Evolutionary conservation across 164 flowering plant species (phyloP).

Genomic region (Brasenia schreberi): DNA sequence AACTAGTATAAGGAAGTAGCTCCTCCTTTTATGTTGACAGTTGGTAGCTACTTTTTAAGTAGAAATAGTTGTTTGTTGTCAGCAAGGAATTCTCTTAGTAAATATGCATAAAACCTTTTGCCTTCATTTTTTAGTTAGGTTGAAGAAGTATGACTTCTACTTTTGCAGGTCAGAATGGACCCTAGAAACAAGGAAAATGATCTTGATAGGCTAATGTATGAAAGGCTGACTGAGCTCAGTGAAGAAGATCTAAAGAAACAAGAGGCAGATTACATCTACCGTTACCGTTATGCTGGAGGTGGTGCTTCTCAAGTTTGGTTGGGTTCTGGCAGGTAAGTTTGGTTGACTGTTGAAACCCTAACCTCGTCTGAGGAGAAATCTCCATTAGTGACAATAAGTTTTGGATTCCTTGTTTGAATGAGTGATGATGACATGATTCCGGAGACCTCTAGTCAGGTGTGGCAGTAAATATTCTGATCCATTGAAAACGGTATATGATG

Average conservation of each 20-base stretch:
- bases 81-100: too few relatives aligned
- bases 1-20: background rate
- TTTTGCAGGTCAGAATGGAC: slow-evolving; percentile 79
- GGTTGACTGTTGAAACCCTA: background rate
- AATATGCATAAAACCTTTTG: background rate
- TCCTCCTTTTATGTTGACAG: background rate
- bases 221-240: slow-evolving; percentile 31
- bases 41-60: background rate
- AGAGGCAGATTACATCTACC: slow-evolving; percentile 85
- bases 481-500: too few relatives aligned
- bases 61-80: too few relatives aligned
- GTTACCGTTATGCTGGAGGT: slow-evolving; percentile 88
- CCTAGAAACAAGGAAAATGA: slow-evolving; percentile 83
- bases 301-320: slow-evolving; percentile 99
- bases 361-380: background rate
- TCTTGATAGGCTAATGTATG: slow-evolving; percentile 68
- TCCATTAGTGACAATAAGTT: background rate
- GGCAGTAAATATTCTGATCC: too few relatives aligned
- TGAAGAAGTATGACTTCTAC: background rate
- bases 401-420: too few relatives aligned
- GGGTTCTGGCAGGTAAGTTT: slow-evolving; percentile 70
- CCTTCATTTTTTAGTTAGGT: background rate
- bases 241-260: slow-evolving; percentile 80
- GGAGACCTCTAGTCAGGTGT: too few relatives aligned
- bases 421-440: too few relatives aligned